Evolutionary conservation across 306 rosid species (phyloP), one percentile per base, ranked within the genome.

Genomic region (Cucurbita maxima): DNA sequence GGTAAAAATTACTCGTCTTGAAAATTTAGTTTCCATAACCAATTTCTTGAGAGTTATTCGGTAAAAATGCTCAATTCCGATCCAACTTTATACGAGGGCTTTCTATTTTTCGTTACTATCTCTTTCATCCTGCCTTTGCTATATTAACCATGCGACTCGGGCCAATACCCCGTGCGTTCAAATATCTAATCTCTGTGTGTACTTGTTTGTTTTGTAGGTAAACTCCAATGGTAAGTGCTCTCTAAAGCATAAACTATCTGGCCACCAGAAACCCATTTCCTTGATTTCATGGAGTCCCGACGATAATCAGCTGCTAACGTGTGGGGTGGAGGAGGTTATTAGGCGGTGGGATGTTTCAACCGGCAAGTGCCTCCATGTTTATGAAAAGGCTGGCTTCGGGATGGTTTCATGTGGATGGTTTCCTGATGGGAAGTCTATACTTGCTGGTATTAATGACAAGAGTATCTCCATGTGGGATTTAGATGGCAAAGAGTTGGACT

Each of bases 401-500:
- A 73, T 88, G 18, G 87, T 95, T 58, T 88, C 97, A 18, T 91
- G 99, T 82, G 83, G 96, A 72, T 95, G 99, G 99, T 86, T 87
- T 81, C 96, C 99, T 56, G 85, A 85, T 79, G 99, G 97, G 56
- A 89, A 86, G 79, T 77, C 81, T 82, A 78, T 95, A 81, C 84
- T 91, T 78, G 88, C 90, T 69, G 97, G 97, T 75, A 81, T 91
- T 66, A 85, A 71, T 66, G 99, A 95, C 79, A 91, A 88, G 96
- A 88, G 97, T 81, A 91, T 95, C 79, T 89, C 96, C 89, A 84
- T 84, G 85, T 95, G 99, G 99, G 96, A 86, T 15, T 80, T 95
- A 74, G 93, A 88, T 81, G 99, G 99, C 76, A 95, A 83, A 76
- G 99, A 95, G 88, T 77, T 95, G 76, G 96, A 91, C 79, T 88